A percentile compares a stretch with the other conserved stretches of the same genome.
These are phyloP conservation scores for Starmera dryadoides DNA, from an alignment of 805 yeast species.

Conservation along the genomic window DNA sequence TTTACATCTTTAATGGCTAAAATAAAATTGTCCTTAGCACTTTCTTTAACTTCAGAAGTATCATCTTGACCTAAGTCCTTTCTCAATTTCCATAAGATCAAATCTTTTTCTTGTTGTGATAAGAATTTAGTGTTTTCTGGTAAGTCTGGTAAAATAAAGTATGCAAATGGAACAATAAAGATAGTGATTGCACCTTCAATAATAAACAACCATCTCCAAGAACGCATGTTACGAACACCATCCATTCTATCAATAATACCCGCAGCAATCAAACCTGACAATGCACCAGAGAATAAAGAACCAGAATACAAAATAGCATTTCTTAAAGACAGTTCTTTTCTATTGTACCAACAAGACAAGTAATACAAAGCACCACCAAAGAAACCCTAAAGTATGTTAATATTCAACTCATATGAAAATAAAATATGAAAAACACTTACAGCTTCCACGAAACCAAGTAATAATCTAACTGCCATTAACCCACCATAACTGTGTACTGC, in stretches of 20 bases:
- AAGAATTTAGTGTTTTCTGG: slow-evolving; percentile 44
- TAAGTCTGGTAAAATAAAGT: slow-evolving; percentile 43
- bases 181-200: slow-evolving; percentile 51
- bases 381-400: no score
- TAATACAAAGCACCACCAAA: slow-evolving; percentile 44
- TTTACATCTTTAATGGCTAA: slow-evolving; percentile 33
- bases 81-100: slow-evolving; percentile 19
- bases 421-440: no score
- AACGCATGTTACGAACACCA: slow-evolving; percentile 31
- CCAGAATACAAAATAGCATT: slow-evolving; percentile 46
- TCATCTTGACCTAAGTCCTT: slow-evolving; percentile 22
- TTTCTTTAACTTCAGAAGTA: slow-evolving; percentile 17
- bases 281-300: slow-evolving; percentile 43
- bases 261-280: slow-evolving; percentile 47
- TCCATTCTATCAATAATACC: slow-evolving; percentile 41
- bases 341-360: slow-evolving; percentile 49
- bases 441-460: slow-evolving; percentile 38
- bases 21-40: slow-evolving; percentile 27
- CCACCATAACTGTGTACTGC: slow-evolving; percentile 22
- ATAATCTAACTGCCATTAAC: slow-evolving; percentile 25
- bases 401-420: no score
- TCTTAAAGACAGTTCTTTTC: slow-evolving; percentile 41
- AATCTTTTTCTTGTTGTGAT: slow-evolving; percentile 35
- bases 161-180: slow-evolving; percentile 37
- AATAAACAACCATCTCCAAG: slow-evolving; percentile 52